These are phyloP conservation scores for Sistotremastrum niveocremeum DNA, from an alignment of 768 basidiomycete genomes.

Conservation along the genomic window DNA sequence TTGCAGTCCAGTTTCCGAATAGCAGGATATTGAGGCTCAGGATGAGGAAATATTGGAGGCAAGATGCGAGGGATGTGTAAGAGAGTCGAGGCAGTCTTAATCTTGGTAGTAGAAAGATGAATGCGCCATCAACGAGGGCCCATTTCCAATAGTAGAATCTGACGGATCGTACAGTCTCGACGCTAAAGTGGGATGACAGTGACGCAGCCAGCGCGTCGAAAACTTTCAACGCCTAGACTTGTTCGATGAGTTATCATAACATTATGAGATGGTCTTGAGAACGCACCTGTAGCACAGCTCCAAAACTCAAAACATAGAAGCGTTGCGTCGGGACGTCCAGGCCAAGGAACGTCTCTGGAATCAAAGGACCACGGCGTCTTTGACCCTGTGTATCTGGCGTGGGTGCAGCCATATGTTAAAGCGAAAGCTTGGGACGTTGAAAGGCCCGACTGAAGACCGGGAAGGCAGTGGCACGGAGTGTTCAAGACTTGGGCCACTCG, in stretches of 20 bases:
- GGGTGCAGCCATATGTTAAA: too few relatives aligned
- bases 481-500: too few relatives aligned
- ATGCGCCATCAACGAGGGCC: constrained; percentile 14
- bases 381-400: too few relatives aligned
- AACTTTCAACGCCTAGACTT: constrained; percentile 58
- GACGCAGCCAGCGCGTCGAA: constrained; percentile 2
- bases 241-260: background rate
- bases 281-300: constrained; percentile 61
- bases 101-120: constrained; percentile 15
- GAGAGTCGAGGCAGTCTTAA: constrained; percentile 23
- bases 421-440: too few relatives aligned
- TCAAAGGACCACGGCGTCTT: constrained; percentile 27
- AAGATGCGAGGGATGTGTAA: constrained; percentile 3
- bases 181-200: constrained; percentile 26
- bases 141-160: constrained; percentile 48
- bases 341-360: constrained; percentile 53
- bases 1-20: too few relatives aligned
- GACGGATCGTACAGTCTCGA: constrained; percentile 26
- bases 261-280: background rate
- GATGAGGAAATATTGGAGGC: too few relatives aligned
- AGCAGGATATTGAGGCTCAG: too few relatives aligned
- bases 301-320: constrained; percentile 63
- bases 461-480: too few relatives aligned
- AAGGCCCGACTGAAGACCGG: too few relatives aligned
- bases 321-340: constrained; percentile 63